Conservation (phyloP, 75 land plant species). For the Picea sitchensis region DNA sequence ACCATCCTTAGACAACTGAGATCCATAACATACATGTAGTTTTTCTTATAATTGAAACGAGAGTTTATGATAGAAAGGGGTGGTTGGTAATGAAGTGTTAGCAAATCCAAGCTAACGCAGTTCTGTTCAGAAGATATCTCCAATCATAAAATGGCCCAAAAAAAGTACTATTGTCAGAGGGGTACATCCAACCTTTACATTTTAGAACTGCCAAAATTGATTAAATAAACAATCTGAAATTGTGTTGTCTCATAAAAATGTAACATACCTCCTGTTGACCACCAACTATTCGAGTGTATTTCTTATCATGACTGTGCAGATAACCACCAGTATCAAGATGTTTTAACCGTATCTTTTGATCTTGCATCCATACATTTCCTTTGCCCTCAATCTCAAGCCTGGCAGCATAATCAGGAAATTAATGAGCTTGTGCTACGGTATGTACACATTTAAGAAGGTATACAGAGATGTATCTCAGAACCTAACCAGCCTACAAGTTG, state of each 20-base stretch:
- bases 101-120: background rate
- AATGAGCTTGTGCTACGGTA: background rate
- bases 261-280: slow-evolving; percentile 93
- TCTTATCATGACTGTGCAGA: slow-evolving; percentile 96
- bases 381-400: slow-evolving; percentile 93
- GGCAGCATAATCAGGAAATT: slow-evolving; percentile 2
- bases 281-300: slow-evolving; percentile 80
- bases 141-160: background rate
- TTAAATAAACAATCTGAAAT: background rate
- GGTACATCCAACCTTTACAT: background rate
- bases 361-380: slow-evolving; percentile 80
- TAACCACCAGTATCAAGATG: slow-evolving; percentile 88
- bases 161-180: background rate
- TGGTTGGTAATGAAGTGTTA: background rate
- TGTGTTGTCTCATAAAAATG: background rate
- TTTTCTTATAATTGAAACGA: background rate
- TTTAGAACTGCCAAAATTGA: background rate
- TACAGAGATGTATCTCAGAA: background rate
- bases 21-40: background rate
- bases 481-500: background rate
- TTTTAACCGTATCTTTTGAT: slow-evolving; percentile 80
- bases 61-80: background rate
- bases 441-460: background rate
- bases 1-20: background rate
- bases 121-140: background rate